A percentile compares a stretch with the other conserved stretches of the same genome.
These are phyloP conservation scores for Ichthyophthirius multifiliis DNA, from an alignment of 169 alveolate genomes.

Conservation along the genomic window DNA sequence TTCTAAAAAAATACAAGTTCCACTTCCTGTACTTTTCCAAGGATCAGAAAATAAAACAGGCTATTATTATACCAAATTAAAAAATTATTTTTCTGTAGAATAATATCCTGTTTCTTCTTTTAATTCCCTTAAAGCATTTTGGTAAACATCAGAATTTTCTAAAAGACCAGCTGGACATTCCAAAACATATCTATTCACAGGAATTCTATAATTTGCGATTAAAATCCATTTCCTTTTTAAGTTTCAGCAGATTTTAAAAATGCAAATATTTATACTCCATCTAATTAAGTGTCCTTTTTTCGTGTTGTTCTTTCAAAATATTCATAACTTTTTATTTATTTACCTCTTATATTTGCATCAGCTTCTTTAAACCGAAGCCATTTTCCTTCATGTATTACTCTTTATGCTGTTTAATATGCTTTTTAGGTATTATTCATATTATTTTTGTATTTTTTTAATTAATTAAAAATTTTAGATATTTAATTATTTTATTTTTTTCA, in stretches of 20 bases:
- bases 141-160: slow-evolving; percentile 34
- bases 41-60: neutral
- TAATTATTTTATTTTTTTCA: too few species aligned
- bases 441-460: too few species aligned
- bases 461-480: too few species aligned
- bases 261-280: slow-evolving; percentile 43
- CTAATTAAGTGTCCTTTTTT: slow-evolving; percentile 12
- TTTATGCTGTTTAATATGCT: too few species aligned
- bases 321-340: slow-evolving; percentile 8
- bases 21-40: slow-evolving; percentile 20
- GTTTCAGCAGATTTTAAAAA: slow-evolving; percentile 27
- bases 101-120: slow-evolving; percentile 62
- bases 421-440: too few species aligned
- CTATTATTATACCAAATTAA: neutral
- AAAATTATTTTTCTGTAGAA: slow-evolving; percentile 28
- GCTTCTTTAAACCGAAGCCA: neutral
- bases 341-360: neutral
- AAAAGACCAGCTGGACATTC: slow-evolving; percentile 56
- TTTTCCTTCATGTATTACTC: neutral
- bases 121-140: slow-evolving; percentile 46
- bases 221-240: neutral
- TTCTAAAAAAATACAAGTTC: slow-evolving; percentile 30
- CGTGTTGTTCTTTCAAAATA: slow-evolving; percentile 29
- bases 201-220: slow-evolving; percentile 36
- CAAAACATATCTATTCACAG: slow-evolving; percentile 40